Evolutionary conservation across 441 rosid genomes (phyloP), one percentile per base, ranked within the genome.

Genomic region (Breynia disticha): DNA sequence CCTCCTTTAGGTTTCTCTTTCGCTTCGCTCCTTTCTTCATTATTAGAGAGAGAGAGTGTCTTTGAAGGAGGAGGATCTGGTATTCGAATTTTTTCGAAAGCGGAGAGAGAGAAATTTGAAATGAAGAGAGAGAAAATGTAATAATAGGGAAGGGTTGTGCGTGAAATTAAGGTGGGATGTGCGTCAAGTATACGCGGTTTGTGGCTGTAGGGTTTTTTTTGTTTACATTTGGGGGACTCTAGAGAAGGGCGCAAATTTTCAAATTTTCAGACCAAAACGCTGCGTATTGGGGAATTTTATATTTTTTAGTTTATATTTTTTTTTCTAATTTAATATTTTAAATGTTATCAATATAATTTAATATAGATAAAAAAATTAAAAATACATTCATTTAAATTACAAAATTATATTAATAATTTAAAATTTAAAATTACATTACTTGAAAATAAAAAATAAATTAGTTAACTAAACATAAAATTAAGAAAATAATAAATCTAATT

Each of bases 11-110:
- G 65, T 14, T 69, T 42, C 70, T 77, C 72, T 72, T 81, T 60
- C 86, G 72, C 95, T 89, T 93, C 7, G 82, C 77, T 64, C 87
- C 88, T 50, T 77, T 89, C 80, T 55, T 76, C 93, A 84, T 86
- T 65, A 50, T 60, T 6, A 57, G 56, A 11, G 8, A 32, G 9
- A 10, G n/a, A 1, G 38, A 21, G 11, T 21, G 35, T 5, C 54
- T 6, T 2, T 18, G 14, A 10, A 15, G 2, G 38, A 21, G n/a
- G 18, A 12, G 17, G 11, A 15, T 21, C 49, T 38, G 52, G 7
- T 11, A 8, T 35, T 35, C 9, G 20, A 7, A 48, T 37, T 16
- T 12, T 41, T 9, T 37, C 11, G n/a, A n/a, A n/a, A n/a, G n/a
- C n/a, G n/a, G n/a, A n/a, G n/a, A n/a, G n/a, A n/a, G 41, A n/a